These are phyloP conservation scores for Talaromyces albobiverticillius DNA, from an alignment of 2,329 filamentous ascomycete species.

Conservation along the genomic window DNA sequence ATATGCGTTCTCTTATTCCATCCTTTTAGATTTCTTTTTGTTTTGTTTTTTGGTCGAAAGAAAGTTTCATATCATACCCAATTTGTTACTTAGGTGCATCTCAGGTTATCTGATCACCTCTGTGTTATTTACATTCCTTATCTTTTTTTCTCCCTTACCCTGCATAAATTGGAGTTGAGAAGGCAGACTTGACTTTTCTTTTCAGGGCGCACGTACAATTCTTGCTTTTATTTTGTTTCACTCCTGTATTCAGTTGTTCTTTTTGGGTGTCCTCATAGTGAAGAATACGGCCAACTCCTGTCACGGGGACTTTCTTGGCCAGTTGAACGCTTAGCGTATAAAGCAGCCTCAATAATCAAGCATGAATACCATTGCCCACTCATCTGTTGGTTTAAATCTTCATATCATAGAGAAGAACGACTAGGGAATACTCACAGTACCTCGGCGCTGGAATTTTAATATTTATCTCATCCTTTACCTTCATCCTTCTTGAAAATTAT, in stretches of 20 bases:
- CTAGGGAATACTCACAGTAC: too few relatives aligned
- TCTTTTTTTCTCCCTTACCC: slow-evolving; percentile 9
- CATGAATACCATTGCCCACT: too few relatives aligned
- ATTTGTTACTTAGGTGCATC: background rate
- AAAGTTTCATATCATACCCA: background rate
- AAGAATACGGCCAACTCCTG: too few relatives aligned
- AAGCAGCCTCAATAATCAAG: too few relatives aligned
- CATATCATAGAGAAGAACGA: too few relatives aligned
- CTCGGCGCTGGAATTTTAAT: too few relatives aligned
- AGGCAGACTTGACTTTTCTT: background rate
- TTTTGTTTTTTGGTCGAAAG: background rate
- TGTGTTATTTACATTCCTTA: background rate
- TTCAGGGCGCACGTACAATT: background rate
- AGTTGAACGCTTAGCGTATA: too few relatives aligned
- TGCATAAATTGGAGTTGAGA: background rate
- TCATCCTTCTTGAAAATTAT: too few relatives aligned
- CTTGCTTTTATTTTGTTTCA: background rate
- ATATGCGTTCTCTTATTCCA: background rate
- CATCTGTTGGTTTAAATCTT: too few relatives aligned
- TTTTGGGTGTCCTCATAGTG: background rate
- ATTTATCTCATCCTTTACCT: too few relatives aligned
- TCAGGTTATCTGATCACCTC: background rate
- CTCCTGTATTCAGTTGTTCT: background rate
- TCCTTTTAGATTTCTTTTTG: background rate
- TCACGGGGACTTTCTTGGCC: too few relatives aligned